These are phyloP conservation scores for Sphagnum fallax DNA, from an alignment of 228 moss, liverwort and hornwort species.

Conservation along the genomic window DNA sequence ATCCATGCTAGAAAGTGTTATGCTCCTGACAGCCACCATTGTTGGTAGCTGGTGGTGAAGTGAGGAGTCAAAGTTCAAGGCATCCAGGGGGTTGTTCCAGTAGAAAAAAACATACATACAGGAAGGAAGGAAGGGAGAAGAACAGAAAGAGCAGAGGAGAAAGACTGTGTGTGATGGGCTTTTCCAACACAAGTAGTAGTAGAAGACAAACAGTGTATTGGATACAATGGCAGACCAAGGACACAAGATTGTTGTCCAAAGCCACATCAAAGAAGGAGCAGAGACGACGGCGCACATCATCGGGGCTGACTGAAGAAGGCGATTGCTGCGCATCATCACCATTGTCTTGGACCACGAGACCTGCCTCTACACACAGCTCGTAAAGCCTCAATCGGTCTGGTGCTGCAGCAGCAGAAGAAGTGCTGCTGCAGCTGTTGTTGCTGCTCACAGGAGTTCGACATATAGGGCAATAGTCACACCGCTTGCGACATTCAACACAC, in stretches of 20 bases:
- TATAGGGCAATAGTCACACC: slow-evolving; percentile 73
- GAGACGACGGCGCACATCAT: slow-evolving; percentile 56
- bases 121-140: too few relatives aligned
- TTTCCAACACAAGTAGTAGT: too few relatives aligned
- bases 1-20: too few relatives aligned
- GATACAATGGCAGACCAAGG: slow-evolving; percentile 95
- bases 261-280: slow-evolving; percentile 90
- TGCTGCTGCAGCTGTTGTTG: neutral
- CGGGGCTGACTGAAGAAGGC: slow-evolving; percentile 26
- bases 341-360: slow-evolving; percentile 50
- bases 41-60: too few relatives aligned
- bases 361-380: slow-evolving; percentile 77
- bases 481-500: slow-evolving; percentile 79
- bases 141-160: too few relatives aligned
- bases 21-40: too few relatives aligned
- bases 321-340: slow-evolving; percentile 15
- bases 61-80: too few relatives aligned
- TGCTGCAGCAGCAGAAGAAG: slow-evolving; percentile 4
- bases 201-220: neutral
- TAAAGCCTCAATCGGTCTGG: slow-evolving; percentile 70
- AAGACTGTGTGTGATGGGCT: too few relatives aligned
- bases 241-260: slow-evolving; percentile 84
- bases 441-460: slow-evolving; percentile 66
- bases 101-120: too few relatives aligned
- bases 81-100: too few relatives aligned